Percentiles rank a stretch among this genome's conserved stretches.
Conservation (phyloP, 1,284 basidiomycete genomes). For the Cryptococcus sp. region DNA sequence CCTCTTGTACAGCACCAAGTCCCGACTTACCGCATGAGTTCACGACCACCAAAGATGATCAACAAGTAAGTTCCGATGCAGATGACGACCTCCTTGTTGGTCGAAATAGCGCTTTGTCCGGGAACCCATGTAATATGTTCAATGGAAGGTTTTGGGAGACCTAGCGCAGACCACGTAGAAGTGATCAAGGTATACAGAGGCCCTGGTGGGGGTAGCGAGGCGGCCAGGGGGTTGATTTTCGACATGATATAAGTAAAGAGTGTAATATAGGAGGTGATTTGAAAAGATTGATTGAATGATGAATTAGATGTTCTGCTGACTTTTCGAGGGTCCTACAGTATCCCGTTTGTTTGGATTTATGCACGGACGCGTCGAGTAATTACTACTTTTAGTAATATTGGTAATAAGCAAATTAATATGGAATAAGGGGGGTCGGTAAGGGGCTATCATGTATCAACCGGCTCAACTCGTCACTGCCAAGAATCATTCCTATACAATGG, state of each 20-base stretch:
- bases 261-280: neutral
- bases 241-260: conserved; percentile 9
- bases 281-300: neutral
- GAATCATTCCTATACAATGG: neutral
- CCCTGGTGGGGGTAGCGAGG: conserved; percentile 34
- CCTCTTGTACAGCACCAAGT: too few relatives aligned
- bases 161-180: conserved; percentile 23
- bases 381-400: neutral
- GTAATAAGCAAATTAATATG: neutral
- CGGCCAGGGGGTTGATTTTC: conserved; percentile 10
- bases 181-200: conserved; percentile 38
- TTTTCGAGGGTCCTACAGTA: too few relatives aligned
- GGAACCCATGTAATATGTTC: conserved; percentile 40
- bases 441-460: neutral
- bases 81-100: conserved; percentile 64
- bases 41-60: conserved; percentile 80
- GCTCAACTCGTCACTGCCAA: neutral
- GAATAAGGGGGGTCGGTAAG: too few relatives aligned
- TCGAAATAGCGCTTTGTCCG: conserved; percentile 68
- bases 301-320: neutral
- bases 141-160: conserved; percentile 31
- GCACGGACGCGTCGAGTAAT: too few relatives aligned
- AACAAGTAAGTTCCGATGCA: conserved; percentile 76
- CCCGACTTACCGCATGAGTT: conserved; percentile 69
- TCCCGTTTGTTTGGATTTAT: neutral